Evolutionary conservation across 2,329 filamentous ascomycete genomes (phyloP).

Genomic region (Arachnopeziza araneosa): DNA sequence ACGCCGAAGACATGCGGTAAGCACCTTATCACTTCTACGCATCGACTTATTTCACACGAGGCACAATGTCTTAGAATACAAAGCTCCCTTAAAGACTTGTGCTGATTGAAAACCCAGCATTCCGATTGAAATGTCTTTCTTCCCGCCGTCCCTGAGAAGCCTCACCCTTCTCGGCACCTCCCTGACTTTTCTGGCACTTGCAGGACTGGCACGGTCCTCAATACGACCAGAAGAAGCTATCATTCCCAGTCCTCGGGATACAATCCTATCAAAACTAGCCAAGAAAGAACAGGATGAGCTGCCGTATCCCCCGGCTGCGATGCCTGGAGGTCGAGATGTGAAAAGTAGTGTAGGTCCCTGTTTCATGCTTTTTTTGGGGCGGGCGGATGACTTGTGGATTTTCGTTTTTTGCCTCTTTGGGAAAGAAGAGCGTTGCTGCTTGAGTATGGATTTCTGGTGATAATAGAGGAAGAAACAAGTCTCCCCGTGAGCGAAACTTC

Average conservation of each 20-base stretch:
- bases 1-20: too few relatives aligned
- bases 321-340: constrained; percentile 66
- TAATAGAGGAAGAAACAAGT: too few relatives aligned
- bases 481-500: too few relatives aligned
- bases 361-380: not conserved
- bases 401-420: not conserved
- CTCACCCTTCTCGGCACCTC: constrained; percentile 15
- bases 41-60: not conserved
- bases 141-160: not conserved
- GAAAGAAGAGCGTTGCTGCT: not conserved
- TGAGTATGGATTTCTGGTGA: not conserved
- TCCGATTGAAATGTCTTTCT: not conserved
- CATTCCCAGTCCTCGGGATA: constrained; percentile 20
- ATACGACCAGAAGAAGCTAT: constrained; percentile 4
- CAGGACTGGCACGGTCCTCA: constrained; percentile 5
- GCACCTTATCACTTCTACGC: too few relatives aligned
- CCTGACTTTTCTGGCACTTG: constrained; percentile 12
- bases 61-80: not conserved
- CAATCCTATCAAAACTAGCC: constrained; percentile 19
- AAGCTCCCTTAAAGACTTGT: not conserved
- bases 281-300: constrained; percentile 34
- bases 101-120: not conserved
- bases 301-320: constrained; percentile 63
- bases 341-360: constrained; percentile 41
- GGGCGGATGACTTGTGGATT: not conserved